phyloP scores from a whole-genome alignment of 2,329 filamentous ascomycete species.

The Westerdykella sp. region DNA sequence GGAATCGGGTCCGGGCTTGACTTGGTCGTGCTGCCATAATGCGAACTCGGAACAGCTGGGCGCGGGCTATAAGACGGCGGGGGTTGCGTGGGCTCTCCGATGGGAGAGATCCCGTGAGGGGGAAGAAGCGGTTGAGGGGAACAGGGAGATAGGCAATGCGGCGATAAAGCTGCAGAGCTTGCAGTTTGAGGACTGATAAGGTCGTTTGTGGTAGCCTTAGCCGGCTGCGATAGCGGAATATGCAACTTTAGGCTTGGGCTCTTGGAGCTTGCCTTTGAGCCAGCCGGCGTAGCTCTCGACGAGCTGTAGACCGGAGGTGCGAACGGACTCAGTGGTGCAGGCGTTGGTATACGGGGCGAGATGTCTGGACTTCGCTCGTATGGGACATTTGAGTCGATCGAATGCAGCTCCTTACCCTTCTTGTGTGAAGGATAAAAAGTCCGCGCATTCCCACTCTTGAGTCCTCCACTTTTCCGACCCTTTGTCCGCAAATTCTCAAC shows the following conservation, averaged over 20 bases:
- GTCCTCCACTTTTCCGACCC: neutral
- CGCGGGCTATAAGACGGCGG: constrained; percentile 9
- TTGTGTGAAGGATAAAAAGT: constrained; percentile 4
- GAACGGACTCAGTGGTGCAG: constrained; percentile 15
- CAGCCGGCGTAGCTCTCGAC: constrained; percentile 6
- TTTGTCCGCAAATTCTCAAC: constrained; percentile 11
- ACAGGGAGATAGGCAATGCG: constrained; percentile 11
- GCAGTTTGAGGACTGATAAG: constrained; percentile 22
- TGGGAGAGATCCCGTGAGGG: constrained; percentile 6
- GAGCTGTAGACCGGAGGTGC: constrained; percentile 8
- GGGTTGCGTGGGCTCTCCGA: constrained; percentile 12
- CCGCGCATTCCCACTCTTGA: neutral
- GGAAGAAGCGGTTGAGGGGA: constrained; percentile 19
- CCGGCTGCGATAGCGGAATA: constrained; percentile 13
- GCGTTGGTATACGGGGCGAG: constrained; percentile 18
- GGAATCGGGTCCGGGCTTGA: constrained; percentile 4
- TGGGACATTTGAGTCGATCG: constrained; percentile 9
- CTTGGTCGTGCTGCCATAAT: neutral
- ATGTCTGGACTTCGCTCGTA: constrained; percentile 15
- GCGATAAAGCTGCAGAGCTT: constrained; percentile 22
- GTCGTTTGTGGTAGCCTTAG: constrained; percentile 3
- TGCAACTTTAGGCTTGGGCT: constrained; percentile 19
- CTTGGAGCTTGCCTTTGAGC: constrained; percentile 4
- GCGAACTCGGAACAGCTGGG: constrained; percentile 3
- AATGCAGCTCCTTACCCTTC: constrained; percentile 8